phyloP scores from a whole-genome alignment of 495 filamentous ascomycete species.

The Penicillium soppii region DNA sequence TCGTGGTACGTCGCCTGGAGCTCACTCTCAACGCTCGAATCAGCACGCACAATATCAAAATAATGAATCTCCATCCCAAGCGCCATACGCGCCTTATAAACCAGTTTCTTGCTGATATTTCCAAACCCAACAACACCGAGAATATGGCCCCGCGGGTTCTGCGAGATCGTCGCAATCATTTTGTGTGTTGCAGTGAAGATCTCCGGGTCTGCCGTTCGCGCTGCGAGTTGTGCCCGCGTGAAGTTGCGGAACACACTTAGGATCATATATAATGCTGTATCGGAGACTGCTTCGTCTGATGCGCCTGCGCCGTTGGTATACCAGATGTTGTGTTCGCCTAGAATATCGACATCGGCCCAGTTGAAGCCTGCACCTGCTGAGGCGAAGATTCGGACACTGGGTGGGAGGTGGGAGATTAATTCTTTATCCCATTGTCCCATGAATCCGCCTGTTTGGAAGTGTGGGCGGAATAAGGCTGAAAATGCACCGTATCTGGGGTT shows the following conservation, averaged over 20 bases:
- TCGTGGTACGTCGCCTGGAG: conserved; percentile 46
- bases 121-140: conserved; percentile 62
- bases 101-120: conserved; percentile 63
- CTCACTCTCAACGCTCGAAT: conserved; percentile 10
- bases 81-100: conserved; percentile 49
- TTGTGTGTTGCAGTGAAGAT: conserved; percentile 52
- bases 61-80: conserved; percentile 68
- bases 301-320: conserved; percentile 65
- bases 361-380: conserved; percentile 70
- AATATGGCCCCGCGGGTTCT: conserved; percentile 37
- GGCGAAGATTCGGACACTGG: conserved; percentile 63
- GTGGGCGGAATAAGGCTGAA: conserved; percentile 65
- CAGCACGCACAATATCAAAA: conserved; percentile 58
- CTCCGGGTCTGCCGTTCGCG: conserved; percentile 15
- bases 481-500: conserved; percentile 60
- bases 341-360: conserved; percentile 65
- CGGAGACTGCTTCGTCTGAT: conserved; percentile 63
- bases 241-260: conserved; percentile 62
- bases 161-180: conserved; percentile 45
- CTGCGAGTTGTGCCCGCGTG: conserved; percentile 53
- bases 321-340: conserved; percentile 53
- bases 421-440: conserved; percentile 67
- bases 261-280: conserved; percentile 60
- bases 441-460: conserved; percentile 70
- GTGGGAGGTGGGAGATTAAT: conserved; percentile 61